Base-by-base conservation (phyloP, 2,329 filamentous ascomycete genomes). In the Pseudocercospora crystallina region DNA sequence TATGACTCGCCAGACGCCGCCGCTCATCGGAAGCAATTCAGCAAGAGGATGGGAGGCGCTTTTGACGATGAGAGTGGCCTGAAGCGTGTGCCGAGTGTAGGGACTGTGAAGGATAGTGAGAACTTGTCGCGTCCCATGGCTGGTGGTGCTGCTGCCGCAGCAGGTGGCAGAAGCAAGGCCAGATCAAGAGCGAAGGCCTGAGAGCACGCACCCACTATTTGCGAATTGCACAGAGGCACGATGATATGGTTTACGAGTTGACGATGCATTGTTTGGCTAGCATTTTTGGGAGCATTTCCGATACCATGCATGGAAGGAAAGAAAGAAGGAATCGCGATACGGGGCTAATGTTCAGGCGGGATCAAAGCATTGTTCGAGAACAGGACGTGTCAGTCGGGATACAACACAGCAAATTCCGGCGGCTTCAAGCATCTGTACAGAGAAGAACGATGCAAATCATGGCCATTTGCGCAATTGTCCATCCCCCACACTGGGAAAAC, bases 1-100 rank as follows among this genome's bases (percentile, higher is more conserved):
- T 71, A 71, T 42, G 67, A 69, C 17, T 62, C 58, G 0, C 58
- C 61, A 11, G 68, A 68, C 10, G 62, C 63, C 5, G 64, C 62
- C 35, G 59, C 59, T 13, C 61, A 66, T 46, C 59, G 63, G 13
- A 38, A 47, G 31, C 45, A 64, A 47, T 64, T 69, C 61, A 62
- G 60, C 36, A 61, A 64, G 59, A 60, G 58, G 43, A 65, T 70
- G 65, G 65, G 66, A 48, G 38, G 53, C 65, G 42, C 52, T 42
- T 41, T 41, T 8, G 41, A 56, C 41, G 62, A 63, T 44, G 60
- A 61, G 41, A 51, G 49, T 7, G 62, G 61, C 15, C 57, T 47
- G 36, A 26, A 26, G 20, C 45, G 61, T 34, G 54, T 66, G 29
- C 57, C 59, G 35, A 68, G 62, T 43, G 46, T 66, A 12, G 65